Percentiles rank a stretch among this genome's conserved stretches.
Evolutionary conservation across 2,329 filamentous ascomycete species (phyloP).

Genomic region (Paracamarosporium sp.): DNA sequence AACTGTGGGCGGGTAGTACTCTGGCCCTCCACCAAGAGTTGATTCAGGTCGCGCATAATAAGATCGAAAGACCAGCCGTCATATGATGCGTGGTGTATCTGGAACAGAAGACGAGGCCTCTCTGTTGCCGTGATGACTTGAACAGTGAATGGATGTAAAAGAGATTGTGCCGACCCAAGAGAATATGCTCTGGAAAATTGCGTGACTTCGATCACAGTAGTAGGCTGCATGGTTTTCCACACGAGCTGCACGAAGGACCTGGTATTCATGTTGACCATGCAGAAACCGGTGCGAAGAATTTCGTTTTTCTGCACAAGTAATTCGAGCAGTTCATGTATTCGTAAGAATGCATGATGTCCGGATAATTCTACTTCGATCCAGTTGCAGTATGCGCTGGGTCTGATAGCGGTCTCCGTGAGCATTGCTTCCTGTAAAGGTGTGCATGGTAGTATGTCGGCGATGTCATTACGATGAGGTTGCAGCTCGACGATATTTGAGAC

Average conservation of each 20-base stretch:
- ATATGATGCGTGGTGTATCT: slow-evolving; percentile 84
- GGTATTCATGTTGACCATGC: slow-evolving; percentile 48
- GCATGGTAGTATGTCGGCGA: slow-evolving; percentile 61
- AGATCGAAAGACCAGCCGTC: slow-evolving; percentile 94
- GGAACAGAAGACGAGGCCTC: slow-evolving; percentile 47
- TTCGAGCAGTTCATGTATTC: slow-evolving; percentile 49
- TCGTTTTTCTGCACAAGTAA: slow-evolving; percentile 58
- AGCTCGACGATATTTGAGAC: slow-evolving; percentile 17
- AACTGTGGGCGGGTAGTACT: slow-evolving; percentile 63
- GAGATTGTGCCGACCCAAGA: slow-evolving; percentile 43
- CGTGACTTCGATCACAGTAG: slow-evolving; percentile 54
- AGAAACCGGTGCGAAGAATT: slow-evolving; percentile 77
- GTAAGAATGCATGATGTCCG: slow-evolving; percentile 27
- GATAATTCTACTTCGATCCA: slow-evolving; percentile 71
- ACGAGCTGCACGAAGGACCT: slow-evolving; percentile 68
- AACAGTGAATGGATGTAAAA: slow-evolving; percentile 68
- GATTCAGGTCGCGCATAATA: slow-evolving; percentile 70
- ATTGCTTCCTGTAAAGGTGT: slow-evolving; percentile 80
- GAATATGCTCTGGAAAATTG: slow-evolving; percentile 50
- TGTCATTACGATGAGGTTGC: slow-evolving; percentile 9
- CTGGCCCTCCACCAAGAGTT: slow-evolving; percentile 51
- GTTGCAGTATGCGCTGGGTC: slow-evolving; percentile 75
- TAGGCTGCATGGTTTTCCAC: slow-evolving; percentile 60
- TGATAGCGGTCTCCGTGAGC: slow-evolving; percentile 73
- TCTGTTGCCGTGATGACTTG: slow-evolving; percentile 54